Evolutionary conservation across 805 yeast species (phyloP).

Genomic region (Candida saitoana): DNA sequence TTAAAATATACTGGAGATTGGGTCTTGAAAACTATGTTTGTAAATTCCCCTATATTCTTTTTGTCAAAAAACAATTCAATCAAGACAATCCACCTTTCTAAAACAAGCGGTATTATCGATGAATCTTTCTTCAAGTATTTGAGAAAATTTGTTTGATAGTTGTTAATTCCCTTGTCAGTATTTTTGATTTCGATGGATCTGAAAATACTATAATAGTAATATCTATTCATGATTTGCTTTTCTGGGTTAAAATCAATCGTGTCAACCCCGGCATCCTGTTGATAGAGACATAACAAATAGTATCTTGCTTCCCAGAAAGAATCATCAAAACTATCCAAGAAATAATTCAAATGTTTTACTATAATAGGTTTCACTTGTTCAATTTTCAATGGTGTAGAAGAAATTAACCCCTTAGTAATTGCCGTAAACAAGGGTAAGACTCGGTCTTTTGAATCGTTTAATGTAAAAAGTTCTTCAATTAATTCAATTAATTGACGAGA

Average conservation of each 20-base stretch:
- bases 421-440: slow-evolving; percentile 14
- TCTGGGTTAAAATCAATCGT: slow-evolving; percentile 11
- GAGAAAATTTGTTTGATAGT: slow-evolving; percentile 11
- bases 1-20: slow-evolving; percentile 3
- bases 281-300: slow-evolving; percentile 43
- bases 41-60: slow-evolving; percentile 23
- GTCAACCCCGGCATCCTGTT: slow-evolving; percentile 15
- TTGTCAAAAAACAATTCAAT: slow-evolving; percentile 30
- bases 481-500: slow-evolving; percentile 32
- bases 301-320: slow-evolving; percentile 45
- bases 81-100: slow-evolving; percentile 56
- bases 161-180: slow-evolving; percentile 4
- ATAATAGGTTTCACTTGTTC: slow-evolving; percentile 12
- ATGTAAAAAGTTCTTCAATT: slow-evolving; percentile 3
- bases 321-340: slow-evolving; percentile 14
- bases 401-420: slow-evolving; percentile 39
- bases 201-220: slow-evolving; percentile 38
- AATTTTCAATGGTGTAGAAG: slow-evolving; percentile 19
- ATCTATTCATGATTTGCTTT: slow-evolving; percentile 11
- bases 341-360: slow-evolving; percentile 10
- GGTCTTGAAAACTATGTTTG: slow-evolving; percentile 22
- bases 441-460: slow-evolving; percentile 5
- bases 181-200: slow-evolving; percentile 47
- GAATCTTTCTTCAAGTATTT: slow-evolving; percentile 8
- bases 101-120: slow-evolving; percentile 15